Evolutionary conservation across 768 basidiomycete genomes (phyloP), one percentile per base, ranked within the genome.

Genomic region (Leucosporidium creatinivorum): DNA sequence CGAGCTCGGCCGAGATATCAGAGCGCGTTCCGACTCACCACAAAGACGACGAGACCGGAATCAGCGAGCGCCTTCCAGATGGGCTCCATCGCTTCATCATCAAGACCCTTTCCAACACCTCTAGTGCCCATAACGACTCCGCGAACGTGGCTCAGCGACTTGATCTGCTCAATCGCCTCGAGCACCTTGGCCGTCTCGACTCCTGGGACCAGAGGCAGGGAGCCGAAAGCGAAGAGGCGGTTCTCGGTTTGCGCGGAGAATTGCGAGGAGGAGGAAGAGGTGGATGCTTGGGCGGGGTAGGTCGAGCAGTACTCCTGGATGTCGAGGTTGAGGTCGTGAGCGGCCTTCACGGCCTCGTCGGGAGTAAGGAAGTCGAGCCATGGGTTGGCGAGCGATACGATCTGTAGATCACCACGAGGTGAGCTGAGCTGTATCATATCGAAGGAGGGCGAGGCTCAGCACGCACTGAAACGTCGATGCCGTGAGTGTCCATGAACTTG

Each of bases 301-400:
- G 85, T 83, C 4, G 87, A 81, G 75, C 91, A 93, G 75, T 89
- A 93, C 31, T 82, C 74, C 75, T 93, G 89, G 13, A 93, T 81
- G 74, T 91, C 88, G 44, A 80, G 76, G 76, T 93, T 93, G 54
- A 93, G 80, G 59, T 86, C 83, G n/a, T 76, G 77, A 0, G 90
- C 89, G 23, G 92, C 82, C 18, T 76, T 75, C 58, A 83, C 81
- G 13, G 91, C 91, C 52, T 87, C 83, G 30, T 83, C 75, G 15
- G 88, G 83, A 7, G 86, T 77, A 28, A 93, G 82, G 75, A 92
- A 93, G 77, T 93, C 91, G 47, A 93, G 84, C 91, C 91, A 93
- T 13, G 91, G 91, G 75, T 93, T 93, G 31, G 91, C 91, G 30
- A 69, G 70, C 1, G 72, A 73, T 26, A 75, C 68, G 61, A 75